A percentile compares a stretch with the other conserved stretches of the same genome.
Evolutionary conservation across 371 early-diverging fungal genomes (phyloP).

Genomic region (Fennellomyces sp.): DNA sequence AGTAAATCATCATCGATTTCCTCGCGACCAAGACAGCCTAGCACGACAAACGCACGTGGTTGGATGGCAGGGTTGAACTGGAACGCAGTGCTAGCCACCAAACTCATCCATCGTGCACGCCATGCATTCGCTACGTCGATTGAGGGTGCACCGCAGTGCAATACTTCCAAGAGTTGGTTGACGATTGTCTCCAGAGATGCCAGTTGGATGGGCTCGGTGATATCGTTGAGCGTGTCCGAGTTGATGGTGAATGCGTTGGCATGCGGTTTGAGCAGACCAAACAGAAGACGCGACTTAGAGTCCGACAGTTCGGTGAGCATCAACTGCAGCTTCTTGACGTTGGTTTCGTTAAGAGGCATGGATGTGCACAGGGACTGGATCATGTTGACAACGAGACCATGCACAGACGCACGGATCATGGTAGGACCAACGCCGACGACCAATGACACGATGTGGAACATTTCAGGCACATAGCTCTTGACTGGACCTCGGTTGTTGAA

Average conservation of each 20-base stretch:
- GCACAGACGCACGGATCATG: slow-evolving; percentile 84
- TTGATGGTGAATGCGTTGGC: slow-evolving; percentile 73
- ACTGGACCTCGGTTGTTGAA: slow-evolving; percentile 82
- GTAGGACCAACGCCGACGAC: slow-evolving; percentile 87
- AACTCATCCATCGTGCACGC: slow-evolving; percentile 90
- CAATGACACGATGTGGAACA: slow-evolving; percentile 83
- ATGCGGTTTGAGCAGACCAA: slow-evolving; percentile 76
- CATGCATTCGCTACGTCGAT: slow-evolving; percentile 78
- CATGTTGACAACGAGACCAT: slow-evolving; percentile 88
- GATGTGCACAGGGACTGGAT: slow-evolving; percentile 87
- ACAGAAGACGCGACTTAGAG: slow-evolving; percentile 75
- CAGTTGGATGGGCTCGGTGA: slow-evolving; percentile 71
- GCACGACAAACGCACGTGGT: slow-evolving; percentile 90
- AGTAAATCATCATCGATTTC: slow-evolving; percentile 88
- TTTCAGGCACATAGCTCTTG: slow-evolving; percentile 84
- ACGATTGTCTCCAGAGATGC: slow-evolving; percentile 81
- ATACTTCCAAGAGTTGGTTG: slow-evolving; percentile 77
- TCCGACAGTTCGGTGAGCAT: slow-evolving; percentile 76
- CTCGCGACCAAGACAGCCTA: slow-evolving; percentile 87
- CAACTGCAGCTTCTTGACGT: slow-evolving; percentile 60
- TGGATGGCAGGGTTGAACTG: slow-evolving; percentile 92
- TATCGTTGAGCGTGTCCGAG: slow-evolving; percentile 67
- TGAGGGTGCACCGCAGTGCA: slow-evolving; percentile 78
- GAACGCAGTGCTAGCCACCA: slow-evolving; percentile 91
- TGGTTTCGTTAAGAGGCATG: slow-evolving; percentile 67